Base-by-base conservation (phyloP, 75 land plant genomes). In the Cupressus sempervirens region DNA sequence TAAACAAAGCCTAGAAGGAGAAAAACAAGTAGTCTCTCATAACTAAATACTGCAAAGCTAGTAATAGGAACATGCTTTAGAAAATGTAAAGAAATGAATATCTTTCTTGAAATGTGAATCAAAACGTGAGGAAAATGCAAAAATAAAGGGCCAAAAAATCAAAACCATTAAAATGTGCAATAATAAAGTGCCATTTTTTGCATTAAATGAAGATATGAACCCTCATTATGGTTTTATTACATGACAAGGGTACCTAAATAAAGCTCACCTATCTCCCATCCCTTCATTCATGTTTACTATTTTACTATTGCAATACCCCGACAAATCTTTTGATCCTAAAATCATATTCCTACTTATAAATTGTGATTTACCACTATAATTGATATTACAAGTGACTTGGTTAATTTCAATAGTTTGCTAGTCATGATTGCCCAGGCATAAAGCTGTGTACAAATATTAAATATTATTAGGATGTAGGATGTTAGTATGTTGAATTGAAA, bases 1-100 rank as follows among this genome's bases (percentile, higher is more conserved):
- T 96, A 87, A 98, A 98, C 56, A 98, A 46, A 80, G 99, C 99
- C 97, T 95, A 83, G 29, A 85, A 82, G 45, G 72, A 45, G 81
- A 12, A 72, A 72, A 62, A 38, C 10, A 40, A 36, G 41, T 76
- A 34, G 77, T 16, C 26, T 36, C 11, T 76, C 45, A 76, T 8
- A 41, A 45, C 32, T 77, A 36, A 43, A 46, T 43, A 20, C 48
- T 41, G 14, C 81, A 45, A 4, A 23, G 45, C 26, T 79, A 79
- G 29, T n/a, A 41, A n/a, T 9, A 23, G 30, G n/a, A 26, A 79
- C 81, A 45, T 79, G 45, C 50, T 79, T 36, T 16, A 26, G 50
- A 26, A 79, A 79, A 41, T n/a, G n/a, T 43, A 79, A 41, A 79
- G 29, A 26, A 18, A 45, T 79, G 48, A 41, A 45, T 23, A 48